Evolutionary conservation across 305 asterid species (phyloP), one percentile per base, ranked within the genome.

Genomic region (Salvia sclarea): DNA sequence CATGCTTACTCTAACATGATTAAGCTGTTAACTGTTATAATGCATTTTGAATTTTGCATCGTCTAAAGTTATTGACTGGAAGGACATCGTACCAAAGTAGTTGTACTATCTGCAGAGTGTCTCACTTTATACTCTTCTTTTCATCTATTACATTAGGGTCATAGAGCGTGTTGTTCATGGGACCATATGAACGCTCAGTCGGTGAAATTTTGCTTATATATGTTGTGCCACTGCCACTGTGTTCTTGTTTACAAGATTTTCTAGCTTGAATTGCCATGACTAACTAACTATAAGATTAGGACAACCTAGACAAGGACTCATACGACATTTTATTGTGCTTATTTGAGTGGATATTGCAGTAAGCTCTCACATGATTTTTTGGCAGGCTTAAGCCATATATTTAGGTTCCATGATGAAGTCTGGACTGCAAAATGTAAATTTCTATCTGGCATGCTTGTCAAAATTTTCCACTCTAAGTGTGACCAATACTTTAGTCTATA

Each of bases 11-110:
- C 22, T 8, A 48, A 48, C 44, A 35, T 50, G 35, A 35, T 60
- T 62, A 43, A 68, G 22, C 48, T 49, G 25, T 49, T 73, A 59
- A 33, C 35, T 43, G 30, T 31, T 58, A 9, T 64, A 12, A 20
- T 47, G 17, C 54, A 3, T 47, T 14, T 16, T 16, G 24, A 45
- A 22, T 45, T 38, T n/a, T 14, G 53, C 22, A 16, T 45, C 52
- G 7, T 16, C 53, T 45, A 3, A 45, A 45, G 21, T 14, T 45
- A 45, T 45, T 45, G 16, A 40, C 12, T 40, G 25, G 5, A 17
- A 47, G 10, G 21, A 16, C 53, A 47, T 47, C 52, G 2, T 8
- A 47, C 12, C 24, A 17, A 47, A 47, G 12, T 10, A 47, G 12
- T 10, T 50, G 30, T 49, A 20, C 28, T 22, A 50, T 22, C 13